Percentiles rank a stretch among this genome's conserved stretches.
Conservation (phyloP, 148 eudicot species). For the Rhododendron mucronatum region DNA sequence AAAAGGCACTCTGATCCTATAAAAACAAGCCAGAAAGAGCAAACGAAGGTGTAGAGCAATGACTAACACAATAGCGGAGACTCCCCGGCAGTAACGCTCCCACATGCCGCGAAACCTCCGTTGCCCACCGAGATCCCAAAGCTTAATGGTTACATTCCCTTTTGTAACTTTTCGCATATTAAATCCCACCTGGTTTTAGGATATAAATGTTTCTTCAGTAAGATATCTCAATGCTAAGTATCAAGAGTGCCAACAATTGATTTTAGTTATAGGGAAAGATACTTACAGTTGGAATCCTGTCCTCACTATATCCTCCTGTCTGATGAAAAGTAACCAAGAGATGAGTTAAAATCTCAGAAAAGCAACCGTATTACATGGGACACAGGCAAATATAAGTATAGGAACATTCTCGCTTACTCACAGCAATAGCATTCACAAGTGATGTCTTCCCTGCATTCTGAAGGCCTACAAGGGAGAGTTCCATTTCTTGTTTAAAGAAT, state of each 20-base stretch:
- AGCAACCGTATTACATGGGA: not conserved
- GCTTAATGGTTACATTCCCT: conserved; percentile 78
- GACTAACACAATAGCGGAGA: conserved; percentile 70
- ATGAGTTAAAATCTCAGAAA: not conserved
- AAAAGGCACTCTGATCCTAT: not conserved
- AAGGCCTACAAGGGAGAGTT: conserved; percentile 87
- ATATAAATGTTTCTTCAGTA: not conserved
- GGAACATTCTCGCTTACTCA: conserved; percentile 30
- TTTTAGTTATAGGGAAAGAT: conserved; percentile 9
- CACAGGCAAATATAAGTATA: not conserved
- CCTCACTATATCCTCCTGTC: conserved; percentile 88
- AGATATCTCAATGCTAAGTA: not conserved
- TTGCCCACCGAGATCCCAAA: conserved; percentile 98
- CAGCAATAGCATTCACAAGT: conserved; percentile 77
- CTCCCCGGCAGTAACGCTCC: conserved; percentile 95
- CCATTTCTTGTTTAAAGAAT: conserved; percentile 96
- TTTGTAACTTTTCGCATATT: conserved; percentile 88
- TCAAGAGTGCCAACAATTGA: not conserved
- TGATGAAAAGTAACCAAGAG: conserved; percentile 25
- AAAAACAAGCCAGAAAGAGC: not conserved
- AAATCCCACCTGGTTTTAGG: conserved; percentile 67
- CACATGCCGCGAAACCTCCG: conserved; percentile 87
- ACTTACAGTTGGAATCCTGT: conserved; percentile 96
- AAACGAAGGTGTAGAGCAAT: not conserved
- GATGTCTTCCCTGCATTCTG: conserved; percentile 96